Base-by-base conservation (phyloP, 176 grass and related monocot species). In the Guadua angustifolia region DNA sequence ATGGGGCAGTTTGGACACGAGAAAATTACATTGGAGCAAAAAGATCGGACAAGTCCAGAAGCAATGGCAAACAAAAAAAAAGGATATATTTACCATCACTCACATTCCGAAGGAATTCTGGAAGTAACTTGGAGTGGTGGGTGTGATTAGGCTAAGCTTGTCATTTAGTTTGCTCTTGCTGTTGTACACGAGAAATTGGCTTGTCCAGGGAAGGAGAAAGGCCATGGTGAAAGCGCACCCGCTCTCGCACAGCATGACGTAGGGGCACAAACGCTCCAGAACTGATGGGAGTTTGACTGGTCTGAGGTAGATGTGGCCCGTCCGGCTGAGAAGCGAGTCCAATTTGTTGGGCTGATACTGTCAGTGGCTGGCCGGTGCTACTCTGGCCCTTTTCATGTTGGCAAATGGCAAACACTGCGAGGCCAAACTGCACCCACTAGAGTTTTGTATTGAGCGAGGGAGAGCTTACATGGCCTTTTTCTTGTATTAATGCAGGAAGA, bases 41-140 rank as follows among this genome's bases (percentile, higher is more conserved):
- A 82, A 69, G 78, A 68, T 40, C 21, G 53, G 44, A 81, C 13
- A 59, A 5, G 60, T 45, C 69, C 56, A 36, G 67, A 58, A 61
- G 49, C 33, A 83, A 71, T 42, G 56, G 22, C 58, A 43, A 1
- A 29, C 29, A 71, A 73, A 86, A 73, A 73, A 9, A 59, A 66
- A 29, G 69, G 19, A 46, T 86, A 86, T 82, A 78, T 71, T 90
- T 66, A 52, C 79, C 40, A 59, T 90, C 82, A 81, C 58, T 66
- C 50, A 32, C 61, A 74, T 83, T 82, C 88, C 86, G 26, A 79
- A 58, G 66, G 66, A 74, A 13, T 47, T 38, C 53, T 32, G 49
- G 79, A 51, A 83, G 84, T 90, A 79, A 44, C 42, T 68, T 69
- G 35, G 4, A 46, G 46, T 56, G 35, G 73, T 56, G 18, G 47